These are phyloP conservation scores for Chalciporus pseudorubinellus DNA, from an alignment of 768 basidiomycete genomes.

Conservation along the genomic window DNA sequence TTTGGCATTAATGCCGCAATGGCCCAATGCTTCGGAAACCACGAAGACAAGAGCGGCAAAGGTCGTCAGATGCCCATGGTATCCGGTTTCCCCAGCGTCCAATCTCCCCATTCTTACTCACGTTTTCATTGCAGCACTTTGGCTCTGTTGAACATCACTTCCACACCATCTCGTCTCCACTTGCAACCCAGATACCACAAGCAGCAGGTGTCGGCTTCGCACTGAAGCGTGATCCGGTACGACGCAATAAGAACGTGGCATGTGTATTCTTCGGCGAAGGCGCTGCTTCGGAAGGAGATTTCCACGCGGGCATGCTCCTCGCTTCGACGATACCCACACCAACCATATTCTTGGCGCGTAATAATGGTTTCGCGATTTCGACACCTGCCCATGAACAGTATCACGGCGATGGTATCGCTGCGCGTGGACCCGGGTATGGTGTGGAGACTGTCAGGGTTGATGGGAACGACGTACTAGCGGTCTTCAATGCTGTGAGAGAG, in stretches of 20 bases:
- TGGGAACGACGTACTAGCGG: constrained; percentile 89
- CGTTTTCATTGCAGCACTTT: constrained; percentile 60
- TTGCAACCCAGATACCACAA: constrained; percentile 93
- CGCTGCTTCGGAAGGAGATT: constrained; percentile 92
- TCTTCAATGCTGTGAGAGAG: constrained; percentile 69
- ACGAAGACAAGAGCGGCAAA: constrained; percentile 75
- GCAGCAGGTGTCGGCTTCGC: constrained; percentile 93
- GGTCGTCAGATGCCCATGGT: constrained; percentile 95
- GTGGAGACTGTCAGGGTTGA: constrained; percentile 91
- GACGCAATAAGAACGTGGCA: constrained; percentile 71
- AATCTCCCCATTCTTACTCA: neutral
- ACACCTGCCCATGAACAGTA: constrained; percentile 89
- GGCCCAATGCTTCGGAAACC: constrained; percentile 89
- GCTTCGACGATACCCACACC: constrained; percentile 76
- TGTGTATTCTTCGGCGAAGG: constrained; percentile 94
- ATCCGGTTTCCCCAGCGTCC: constrained; percentile 21
- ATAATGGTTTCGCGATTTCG: constrained; percentile 94
- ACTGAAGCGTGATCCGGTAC: constrained; percentile 70
- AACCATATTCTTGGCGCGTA: constrained; percentile 70
- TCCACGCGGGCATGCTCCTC: constrained; percentile 86
- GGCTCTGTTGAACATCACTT: constrained; percentile 83
- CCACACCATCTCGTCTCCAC: constrained; percentile 90
- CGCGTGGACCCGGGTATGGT: constrained; percentile 87
- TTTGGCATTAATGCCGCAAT: constrained; percentile 79
- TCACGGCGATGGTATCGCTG: constrained; percentile 89